A percentile compares a stretch with the other conserved stretches of the same genome.
phyloP scores from a whole-genome alignment of 495 filamentous ascomycete species.

The Hypoxylon fuscum region DNA sequence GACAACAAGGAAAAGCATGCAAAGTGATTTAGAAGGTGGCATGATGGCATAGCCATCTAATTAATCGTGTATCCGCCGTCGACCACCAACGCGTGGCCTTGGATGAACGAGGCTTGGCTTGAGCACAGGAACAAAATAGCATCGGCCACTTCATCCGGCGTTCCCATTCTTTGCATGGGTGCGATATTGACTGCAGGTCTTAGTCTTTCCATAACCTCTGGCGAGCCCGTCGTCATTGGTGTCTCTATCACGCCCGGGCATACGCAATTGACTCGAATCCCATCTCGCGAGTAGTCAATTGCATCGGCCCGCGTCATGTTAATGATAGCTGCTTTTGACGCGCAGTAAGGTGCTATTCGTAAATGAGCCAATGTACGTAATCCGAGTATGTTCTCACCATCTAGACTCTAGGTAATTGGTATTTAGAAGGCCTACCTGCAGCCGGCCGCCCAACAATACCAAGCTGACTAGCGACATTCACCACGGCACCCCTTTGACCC shows the following conservation, averaged over 20 bases:
- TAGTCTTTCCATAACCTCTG: constrained; percentile 45
- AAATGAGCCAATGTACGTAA: neutral
- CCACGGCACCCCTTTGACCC: constrained; percentile 55
- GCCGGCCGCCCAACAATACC: constrained; percentile 59
- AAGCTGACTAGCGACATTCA: constrained; percentile 65
- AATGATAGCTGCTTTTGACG: constrained; percentile 47
- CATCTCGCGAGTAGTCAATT: constrained; percentile 60
- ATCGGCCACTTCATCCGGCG: constrained; percentile 59
- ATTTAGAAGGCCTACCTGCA: constrained; percentile 51
- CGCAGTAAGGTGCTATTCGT: constrained; percentile 41
- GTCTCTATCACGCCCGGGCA: constrained; percentile 63
- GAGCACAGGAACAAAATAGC: constrained; percentile 60
- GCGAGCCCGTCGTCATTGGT: constrained; percentile 53
- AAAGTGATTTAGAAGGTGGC: neutral
- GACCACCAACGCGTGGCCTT: constrained; percentile 61
- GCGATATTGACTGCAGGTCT: constrained; percentile 56
- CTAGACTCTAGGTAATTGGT: too few species aligned
- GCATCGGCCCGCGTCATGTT: constrained; percentile 55
- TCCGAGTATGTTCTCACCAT: neutral
- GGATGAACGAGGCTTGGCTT: constrained; percentile 59
- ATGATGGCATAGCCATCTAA: constrained; percentile 14
- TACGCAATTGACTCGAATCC: constrained; percentile 62
- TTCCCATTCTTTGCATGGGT: constrained; percentile 62
- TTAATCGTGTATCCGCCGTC: constrained; percentile 63
- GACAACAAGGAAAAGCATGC: neutral